Percentiles rank a stretch among this genome's conserved stretches.
phyloP scores from a whole-genome alignment of 345 rosid genomes.

The Corymbia maculata region DNA sequence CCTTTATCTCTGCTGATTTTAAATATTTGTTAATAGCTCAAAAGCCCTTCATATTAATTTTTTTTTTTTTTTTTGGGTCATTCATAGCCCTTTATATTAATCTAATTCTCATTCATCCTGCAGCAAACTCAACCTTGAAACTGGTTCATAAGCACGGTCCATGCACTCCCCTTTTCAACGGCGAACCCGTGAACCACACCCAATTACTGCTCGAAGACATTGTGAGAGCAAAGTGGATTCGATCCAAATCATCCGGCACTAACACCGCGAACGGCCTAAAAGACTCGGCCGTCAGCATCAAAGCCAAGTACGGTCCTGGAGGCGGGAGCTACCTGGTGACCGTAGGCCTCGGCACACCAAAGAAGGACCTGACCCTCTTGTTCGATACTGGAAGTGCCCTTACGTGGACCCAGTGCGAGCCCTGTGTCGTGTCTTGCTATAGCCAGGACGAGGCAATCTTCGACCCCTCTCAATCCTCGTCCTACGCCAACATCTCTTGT shows the following conservation, averaged over 20 bases:
- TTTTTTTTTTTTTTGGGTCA: too few relatives aligned
- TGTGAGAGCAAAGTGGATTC: not conserved
- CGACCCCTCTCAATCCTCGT: slow-evolving; percentile 11
- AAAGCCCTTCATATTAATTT: not conserved
- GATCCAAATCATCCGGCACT: not conserved
- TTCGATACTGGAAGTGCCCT: slow-evolving; percentile 17
- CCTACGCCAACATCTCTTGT: slow-evolving; percentile 6
- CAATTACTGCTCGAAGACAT: not conserved
- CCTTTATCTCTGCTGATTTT: not conserved
- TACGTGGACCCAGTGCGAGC: slow-evolving; percentile 8
- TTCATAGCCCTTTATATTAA: not conserved
- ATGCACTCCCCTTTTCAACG: not conserved
- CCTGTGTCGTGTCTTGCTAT: not conserved
- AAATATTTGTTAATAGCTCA: not conserved
- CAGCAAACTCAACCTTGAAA: not conserved
- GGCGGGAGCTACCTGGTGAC: not conserved
- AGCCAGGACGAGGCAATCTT: not conserved
- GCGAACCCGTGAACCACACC: not conserved
- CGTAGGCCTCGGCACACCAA: slow-evolving; percentile 11
- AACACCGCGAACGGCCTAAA: too few relatives aligned
- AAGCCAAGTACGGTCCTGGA: not conserved
- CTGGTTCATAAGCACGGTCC: not conserved
- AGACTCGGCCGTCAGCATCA: not conserved
- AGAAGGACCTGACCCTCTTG: not conserved
- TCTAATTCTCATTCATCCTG: not conserved